Evolutionary conservation across 805 yeast species (phyloP).

Genomic region (Kazachstania bromeliacearum): DNA sequence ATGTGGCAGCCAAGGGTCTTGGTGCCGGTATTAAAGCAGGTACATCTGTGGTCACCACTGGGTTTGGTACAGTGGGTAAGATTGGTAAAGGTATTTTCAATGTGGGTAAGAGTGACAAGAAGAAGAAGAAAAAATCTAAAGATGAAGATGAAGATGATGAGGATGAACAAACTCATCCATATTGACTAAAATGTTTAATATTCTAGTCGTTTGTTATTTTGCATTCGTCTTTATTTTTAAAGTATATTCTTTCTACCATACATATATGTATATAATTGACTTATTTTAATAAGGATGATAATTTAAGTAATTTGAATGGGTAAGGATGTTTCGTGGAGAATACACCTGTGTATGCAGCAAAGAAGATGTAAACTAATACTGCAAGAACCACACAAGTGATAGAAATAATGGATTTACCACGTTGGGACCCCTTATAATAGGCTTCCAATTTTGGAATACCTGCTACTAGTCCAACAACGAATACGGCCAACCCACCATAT

Average conservation of each 20-base stretch:
- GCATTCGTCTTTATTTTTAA: not conserved
- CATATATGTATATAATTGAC: constrained; percentile 1
- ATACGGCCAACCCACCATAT: constrained; percentile 59
- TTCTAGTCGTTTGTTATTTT: not conserved
- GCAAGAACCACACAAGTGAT: constrained; percentile 40
- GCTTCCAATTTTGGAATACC: constrained; percentile 37
- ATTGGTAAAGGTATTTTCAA: constrained; percentile 15
- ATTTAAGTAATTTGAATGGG: constrained; percentile 54
- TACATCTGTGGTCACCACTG: constrained; percentile 36
- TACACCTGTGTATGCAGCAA: constrained; percentile 53
- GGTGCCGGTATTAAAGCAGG: constrained; percentile 39
- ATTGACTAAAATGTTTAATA: not conserved
- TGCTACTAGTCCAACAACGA: constrained; percentile 48
- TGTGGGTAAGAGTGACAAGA: constrained; percentile 6
- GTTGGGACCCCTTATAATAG: not conserved
- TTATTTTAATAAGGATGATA: constrained; percentile 15
- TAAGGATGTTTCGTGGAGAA: constrained; percentile 66
- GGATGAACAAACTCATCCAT: not conserved
- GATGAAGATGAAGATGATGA: constrained; percentile 5
- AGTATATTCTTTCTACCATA: not conserved
- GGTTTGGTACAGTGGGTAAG: constrained; percentile 33
- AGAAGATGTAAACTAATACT: constrained; percentile 40
- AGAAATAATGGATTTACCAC: constrained; percentile 26
- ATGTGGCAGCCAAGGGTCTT: constrained; percentile 41
- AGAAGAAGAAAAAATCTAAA: constrained; percentile 3